A percentile compares a stretch with the other conserved stretches of the same genome.
phyloP scores from a whole-genome alignment of 1,284 basidiomycete species.

The Tetrapyrgos nigripes region DNA sequence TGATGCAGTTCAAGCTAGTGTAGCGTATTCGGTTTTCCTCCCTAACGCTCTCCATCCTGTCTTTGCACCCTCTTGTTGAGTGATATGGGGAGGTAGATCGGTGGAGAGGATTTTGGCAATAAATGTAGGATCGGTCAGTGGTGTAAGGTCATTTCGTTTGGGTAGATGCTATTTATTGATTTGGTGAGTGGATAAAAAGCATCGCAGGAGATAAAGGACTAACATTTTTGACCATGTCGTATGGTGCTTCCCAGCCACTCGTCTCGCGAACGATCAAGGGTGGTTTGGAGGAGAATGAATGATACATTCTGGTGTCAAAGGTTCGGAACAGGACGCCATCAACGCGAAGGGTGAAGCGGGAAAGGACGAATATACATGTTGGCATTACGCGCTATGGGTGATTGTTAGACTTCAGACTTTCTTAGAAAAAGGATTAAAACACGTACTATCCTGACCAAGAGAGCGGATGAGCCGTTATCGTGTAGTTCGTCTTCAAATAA shows the following conservation, averaged over 20 bases:
- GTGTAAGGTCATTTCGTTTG: constrained; percentile 84
- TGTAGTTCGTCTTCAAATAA: constrained; percentile 95
- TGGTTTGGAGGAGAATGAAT: constrained; percentile 72
- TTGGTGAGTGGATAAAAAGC: constrained; percentile 5
- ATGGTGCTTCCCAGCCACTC: constrained; percentile 90
- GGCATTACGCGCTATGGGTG: constrained; percentile 92
- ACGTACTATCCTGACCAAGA: constrained; percentile 87
- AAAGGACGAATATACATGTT: constrained; percentile 91
- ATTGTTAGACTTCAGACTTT: neutral
- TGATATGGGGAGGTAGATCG: constrained; percentile 63
- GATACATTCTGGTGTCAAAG: constrained; percentile 91
- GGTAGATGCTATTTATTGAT: constrained; percentile 67
- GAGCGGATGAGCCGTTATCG: constrained; percentile 88
- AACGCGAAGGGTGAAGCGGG: constrained; percentile 92
- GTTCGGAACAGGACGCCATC: constrained; percentile 95
- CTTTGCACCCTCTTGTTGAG: constrained; percentile 66
- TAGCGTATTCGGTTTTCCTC: constrained; percentile 49
- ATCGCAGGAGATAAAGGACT: constrained; percentile 9
- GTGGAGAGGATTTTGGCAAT: constrained; percentile 76
- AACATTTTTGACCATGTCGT: constrained; percentile 82
- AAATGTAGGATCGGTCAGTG: constrained; percentile 89
- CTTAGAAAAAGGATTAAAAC: neutral
- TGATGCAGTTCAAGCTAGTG: constrained; percentile 7
- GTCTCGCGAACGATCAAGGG: constrained; percentile 81
- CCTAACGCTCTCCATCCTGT: constrained; percentile 85